These are phyloP conservation scores for Vanilla planifolia DNA, from an alignment of 106 monocot genomes.

Conservation along the genomic window DNA sequence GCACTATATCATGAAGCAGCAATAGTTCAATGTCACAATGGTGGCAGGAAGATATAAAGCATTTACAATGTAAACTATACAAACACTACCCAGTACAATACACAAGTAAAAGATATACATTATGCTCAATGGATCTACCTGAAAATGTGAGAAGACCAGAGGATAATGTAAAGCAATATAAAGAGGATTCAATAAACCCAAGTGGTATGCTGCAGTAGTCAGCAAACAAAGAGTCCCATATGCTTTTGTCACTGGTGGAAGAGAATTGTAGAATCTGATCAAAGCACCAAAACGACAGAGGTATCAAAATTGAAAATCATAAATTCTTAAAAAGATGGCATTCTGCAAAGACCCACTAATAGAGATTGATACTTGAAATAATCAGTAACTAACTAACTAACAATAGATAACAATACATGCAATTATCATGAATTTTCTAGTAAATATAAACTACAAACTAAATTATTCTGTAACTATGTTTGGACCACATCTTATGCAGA, in stretches of 20 bases:
- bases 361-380: too few relatives aligned
- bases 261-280: constrained; percentile 85
- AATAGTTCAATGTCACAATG: neutral
- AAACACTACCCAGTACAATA: neutral
- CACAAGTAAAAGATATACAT: neutral
- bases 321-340: too few relatives aligned
- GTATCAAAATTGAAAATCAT: neutral
- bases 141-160: constrained; percentile 4
- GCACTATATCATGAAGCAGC: neutral
- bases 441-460: neutral
- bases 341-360: too few relatives aligned
- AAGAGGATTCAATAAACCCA: constrained; percentile 24
- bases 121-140: neutral
- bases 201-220: constrained; percentile 36
- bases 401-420: too few relatives aligned
- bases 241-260: constrained; percentile 86
- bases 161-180: constrained; percentile 40
- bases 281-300: neutral
- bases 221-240: constrained; percentile 78
- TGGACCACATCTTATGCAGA: too few relatives aligned
- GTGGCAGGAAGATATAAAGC: neutral
- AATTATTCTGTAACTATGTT: too few relatives aligned
- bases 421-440: neutral
- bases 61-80: neutral
- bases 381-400: too few relatives aligned